Percentiles rank a stretch among this genome's conserved stretches.
phyloP scores from a whole-genome alignment of 768 basidiomycete genomes.

The Holtermannia corniformis region DNA sequence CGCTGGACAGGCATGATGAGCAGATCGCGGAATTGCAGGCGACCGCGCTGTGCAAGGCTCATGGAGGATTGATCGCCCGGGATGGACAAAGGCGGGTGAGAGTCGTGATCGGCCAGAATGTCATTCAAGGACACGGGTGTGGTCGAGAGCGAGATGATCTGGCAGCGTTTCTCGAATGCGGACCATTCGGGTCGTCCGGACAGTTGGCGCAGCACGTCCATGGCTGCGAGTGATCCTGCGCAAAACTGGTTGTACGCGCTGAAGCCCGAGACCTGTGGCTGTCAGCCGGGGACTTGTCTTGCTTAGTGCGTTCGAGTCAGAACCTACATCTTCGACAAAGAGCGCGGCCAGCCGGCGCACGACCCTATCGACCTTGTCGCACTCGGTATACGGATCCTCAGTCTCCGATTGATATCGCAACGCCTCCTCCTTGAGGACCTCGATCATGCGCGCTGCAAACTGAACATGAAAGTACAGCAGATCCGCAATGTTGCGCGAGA shows the following conservation, averaged over 20 bases:
- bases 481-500: conserved; percentile 31
- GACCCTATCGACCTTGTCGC: conserved; percentile 24
- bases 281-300: not conserved
- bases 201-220: conserved; percentile 60
- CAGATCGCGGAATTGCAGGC: conserved; percentile 57
- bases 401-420: conserved; percentile 14
- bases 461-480: conserved; percentile 29
- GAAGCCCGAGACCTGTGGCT: conserved; percentile 58
- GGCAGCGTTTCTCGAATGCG: conserved; percentile 69
- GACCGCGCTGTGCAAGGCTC: conserved; percentile 10
- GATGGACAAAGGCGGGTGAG: conserved; percentile 4
- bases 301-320: not conserved
- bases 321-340: conserved; percentile 36
- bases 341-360: conserved; percentile 28
- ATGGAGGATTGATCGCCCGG: not conserved
- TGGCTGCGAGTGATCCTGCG: conserved; percentile 71
- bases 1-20: conserved; percentile 96
- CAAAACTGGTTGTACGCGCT: conserved; percentile 77
- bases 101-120: conserved; percentile 17
- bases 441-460: conserved; percentile 34
- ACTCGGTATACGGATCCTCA: conserved; percentile 5
- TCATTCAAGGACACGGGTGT: conserved; percentile 34
- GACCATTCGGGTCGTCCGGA: conserved; percentile 71
- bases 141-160: conserved; percentile 44
- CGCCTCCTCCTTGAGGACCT: conserved; percentile 35